These are phyloP conservation scores for Glarea lozoyensis DNA, from an alignment of 495 filamentous ascomycete genomes.

Conservation along the genomic window DNA sequence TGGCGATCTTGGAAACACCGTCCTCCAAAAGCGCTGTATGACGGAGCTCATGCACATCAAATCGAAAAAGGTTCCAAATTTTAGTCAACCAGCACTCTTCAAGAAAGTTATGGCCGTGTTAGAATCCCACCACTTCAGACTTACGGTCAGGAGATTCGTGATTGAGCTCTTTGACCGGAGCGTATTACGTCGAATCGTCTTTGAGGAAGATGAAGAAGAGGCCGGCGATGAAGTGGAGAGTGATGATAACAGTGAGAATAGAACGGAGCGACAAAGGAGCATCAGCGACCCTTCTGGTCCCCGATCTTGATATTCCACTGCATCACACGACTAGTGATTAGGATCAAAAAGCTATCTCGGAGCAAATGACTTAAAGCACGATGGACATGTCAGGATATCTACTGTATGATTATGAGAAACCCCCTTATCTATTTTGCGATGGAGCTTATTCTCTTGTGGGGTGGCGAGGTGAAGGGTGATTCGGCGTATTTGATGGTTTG, in stretches of 20 bases:
- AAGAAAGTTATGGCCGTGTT: constrained; percentile 73
- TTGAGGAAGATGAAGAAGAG: constrained; percentile 36
- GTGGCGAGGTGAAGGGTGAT: too few relatives aligned
- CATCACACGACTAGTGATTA: too few relatives aligned
- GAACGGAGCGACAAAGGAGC: constrained; percentile 42
- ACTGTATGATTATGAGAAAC: too few relatives aligned
- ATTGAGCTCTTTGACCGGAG: constrained; percentile 89
- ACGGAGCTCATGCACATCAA: constrained; percentile 57
- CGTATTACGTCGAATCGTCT: constrained; percentile 73
- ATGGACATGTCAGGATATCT: too few relatives aligned
- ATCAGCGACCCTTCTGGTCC: too few relatives aligned
- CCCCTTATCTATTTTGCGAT: too few relatives aligned
- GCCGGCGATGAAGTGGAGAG: constrained; percentile 19
- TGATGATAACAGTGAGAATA: constrained; percentile 17
- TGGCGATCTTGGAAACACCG: constrained; percentile 81
- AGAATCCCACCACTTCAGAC: constrained; percentile 83
- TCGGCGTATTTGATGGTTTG: too few relatives aligned
- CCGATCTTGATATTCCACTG: too few relatives aligned
- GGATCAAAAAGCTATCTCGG: too few relatives aligned
- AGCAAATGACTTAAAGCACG: too few relatives aligned
- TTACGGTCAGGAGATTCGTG: constrained; percentile 76
- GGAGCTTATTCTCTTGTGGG: too few relatives aligned
- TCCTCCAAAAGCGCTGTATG: constrained; percentile 69
- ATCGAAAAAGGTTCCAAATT: constrained; percentile 48
- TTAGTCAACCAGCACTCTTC: constrained; percentile 70